A percentile compares a stretch with the other conserved stretches of the same genome.
Conservation (phyloP, 2,329 filamentous ascomycete genomes). For the Sclerotinia spermophila region DNA sequence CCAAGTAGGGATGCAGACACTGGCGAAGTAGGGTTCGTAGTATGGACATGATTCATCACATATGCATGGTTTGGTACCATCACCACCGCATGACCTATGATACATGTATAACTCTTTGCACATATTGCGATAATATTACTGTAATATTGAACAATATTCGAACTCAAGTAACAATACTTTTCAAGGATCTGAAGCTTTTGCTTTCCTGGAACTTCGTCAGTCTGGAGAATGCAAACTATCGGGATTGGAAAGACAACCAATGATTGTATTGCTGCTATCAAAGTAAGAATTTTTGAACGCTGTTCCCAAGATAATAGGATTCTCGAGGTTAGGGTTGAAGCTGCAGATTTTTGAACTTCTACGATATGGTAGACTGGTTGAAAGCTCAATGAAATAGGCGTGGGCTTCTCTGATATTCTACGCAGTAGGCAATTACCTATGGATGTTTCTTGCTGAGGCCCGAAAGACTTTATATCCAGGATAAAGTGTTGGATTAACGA, state of each 20-base stretch:
- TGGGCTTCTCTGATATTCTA: no score
- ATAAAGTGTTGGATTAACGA: not conserved
- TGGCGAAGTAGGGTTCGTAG: not conserved
- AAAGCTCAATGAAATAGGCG: no score
- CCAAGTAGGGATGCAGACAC: not conserved
- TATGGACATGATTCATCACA: not conserved
- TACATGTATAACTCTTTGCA: not conserved
- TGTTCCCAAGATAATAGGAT: not conserved
- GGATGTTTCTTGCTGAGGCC: no score
- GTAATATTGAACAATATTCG: not conserved
- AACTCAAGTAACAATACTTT: not conserved
- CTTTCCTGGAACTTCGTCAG: not conserved
- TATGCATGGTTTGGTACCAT: not conserved
- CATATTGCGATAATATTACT: not conserved
- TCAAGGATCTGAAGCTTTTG: not conserved
- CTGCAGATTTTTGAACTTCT: no score
- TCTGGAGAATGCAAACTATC: not conserved
- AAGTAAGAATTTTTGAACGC: not conserved
- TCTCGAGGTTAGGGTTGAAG: no score
- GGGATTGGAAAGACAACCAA: no score
- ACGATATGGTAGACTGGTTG: not conserved
- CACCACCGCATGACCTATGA: not conserved
- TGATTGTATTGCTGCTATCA: not conserved
- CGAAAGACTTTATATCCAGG: no score
- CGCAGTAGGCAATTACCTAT: no score